These are phyloP conservation scores for Aspergillus sp. DNA, from an alignment of 2,329 filamentous ascomycete genomes.

Conservation along the genomic window DNA sequence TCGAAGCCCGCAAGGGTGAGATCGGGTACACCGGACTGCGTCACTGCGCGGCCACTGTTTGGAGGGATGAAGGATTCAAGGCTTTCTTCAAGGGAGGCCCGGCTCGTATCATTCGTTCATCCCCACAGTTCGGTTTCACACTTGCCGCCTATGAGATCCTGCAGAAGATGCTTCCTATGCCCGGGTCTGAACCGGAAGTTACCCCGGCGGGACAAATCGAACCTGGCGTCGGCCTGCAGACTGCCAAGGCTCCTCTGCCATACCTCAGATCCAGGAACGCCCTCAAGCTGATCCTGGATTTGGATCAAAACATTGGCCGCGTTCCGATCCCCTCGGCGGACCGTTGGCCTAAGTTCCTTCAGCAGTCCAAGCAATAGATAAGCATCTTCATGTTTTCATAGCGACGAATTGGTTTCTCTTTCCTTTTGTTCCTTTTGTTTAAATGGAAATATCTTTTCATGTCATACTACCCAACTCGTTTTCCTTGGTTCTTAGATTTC, in stretches of 20 bases:
- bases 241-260: conserved; percentile 64
- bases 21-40: conserved; percentile 81
- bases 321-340: conserved; percentile 58
- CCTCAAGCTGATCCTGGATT: conserved; percentile 89
- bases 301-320: conserved; percentile 90
- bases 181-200: conserved; percentile 60
- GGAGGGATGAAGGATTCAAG: conserved; percentile 86
- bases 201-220: conserved; percentile 63
- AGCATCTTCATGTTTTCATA: conserved; percentile 28
- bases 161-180: conserved; percentile 77
- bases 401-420: conserved; percentile 25
- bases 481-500: conserved; percentile 15
- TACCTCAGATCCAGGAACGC: conserved; percentile 81
- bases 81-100: conserved; percentile 99
- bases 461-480: conserved; percentile 22
- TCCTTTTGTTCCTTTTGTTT: conserved; percentile 18
- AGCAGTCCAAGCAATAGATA: conserved; percentile 30
- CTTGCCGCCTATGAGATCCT: conserved; percentile 93
- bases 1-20: conserved; percentile 95
- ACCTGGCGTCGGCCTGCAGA: conserved; percentile 63
- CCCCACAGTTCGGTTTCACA: conserved; percentile 97
- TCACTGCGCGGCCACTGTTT: conserved; percentile 81
- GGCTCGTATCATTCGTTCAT: conserved; percentile 90
- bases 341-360: conserved; percentile 42
- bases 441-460: conserved; percentile 23